Conservation (phyloP, 768 basidiomycete species). For the Boletellus ananas region DNA sequence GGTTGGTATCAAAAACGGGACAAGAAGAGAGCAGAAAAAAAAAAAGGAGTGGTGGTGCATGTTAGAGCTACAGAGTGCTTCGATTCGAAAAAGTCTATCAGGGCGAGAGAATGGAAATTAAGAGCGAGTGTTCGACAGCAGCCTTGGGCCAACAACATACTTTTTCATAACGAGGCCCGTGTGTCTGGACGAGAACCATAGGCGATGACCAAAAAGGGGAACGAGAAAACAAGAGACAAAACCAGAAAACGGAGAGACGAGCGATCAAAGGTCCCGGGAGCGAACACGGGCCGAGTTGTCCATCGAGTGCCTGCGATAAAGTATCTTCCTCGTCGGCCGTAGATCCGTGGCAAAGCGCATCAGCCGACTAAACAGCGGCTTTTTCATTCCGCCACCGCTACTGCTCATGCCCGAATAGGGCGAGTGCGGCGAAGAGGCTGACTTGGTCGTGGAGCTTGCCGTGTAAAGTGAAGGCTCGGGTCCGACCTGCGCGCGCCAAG, state of each 20-base stretch:
- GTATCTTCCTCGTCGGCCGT: constrained; percentile 36
- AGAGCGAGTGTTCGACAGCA: constrained; percentile 6
- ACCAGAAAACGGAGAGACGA: neutral
- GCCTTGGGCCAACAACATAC: neutral
- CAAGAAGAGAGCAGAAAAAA: neutral
- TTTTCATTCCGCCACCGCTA: constrained; percentile 37
- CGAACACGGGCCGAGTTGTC: constrained; percentile 25
- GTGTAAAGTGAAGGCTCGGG: constrained; percentile 52
- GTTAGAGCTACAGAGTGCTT: constrained; percentile 29
- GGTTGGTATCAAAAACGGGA: neutral
- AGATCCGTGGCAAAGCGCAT: constrained; percentile 50
- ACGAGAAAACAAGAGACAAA: neutral
- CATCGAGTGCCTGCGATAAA: constrained; percentile 52
- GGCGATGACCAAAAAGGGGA: neutral
- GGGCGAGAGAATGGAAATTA: neutral
- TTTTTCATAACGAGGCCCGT: neutral
- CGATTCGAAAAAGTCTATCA: constrained; percentile 25
- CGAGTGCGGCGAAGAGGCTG: constrained; percentile 49
- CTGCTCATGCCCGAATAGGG: constrained; percentile 25
- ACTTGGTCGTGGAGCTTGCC: constrained; percentile 55
- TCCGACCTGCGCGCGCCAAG: constrained; percentile 28
- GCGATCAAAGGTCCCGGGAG: constrained; percentile 21
- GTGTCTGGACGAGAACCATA: constrained; percentile 1
- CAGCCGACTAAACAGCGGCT: constrained; percentile 60
- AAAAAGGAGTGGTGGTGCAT: constrained; percentile 21